Percentiles rank a stretch among this genome's conserved stretches.
These are phyloP conservation scores for Coprinellus aureogranulatus DNA, from an alignment of 768 basidiomycete genomes.

Conservation along the genomic window DNA sequence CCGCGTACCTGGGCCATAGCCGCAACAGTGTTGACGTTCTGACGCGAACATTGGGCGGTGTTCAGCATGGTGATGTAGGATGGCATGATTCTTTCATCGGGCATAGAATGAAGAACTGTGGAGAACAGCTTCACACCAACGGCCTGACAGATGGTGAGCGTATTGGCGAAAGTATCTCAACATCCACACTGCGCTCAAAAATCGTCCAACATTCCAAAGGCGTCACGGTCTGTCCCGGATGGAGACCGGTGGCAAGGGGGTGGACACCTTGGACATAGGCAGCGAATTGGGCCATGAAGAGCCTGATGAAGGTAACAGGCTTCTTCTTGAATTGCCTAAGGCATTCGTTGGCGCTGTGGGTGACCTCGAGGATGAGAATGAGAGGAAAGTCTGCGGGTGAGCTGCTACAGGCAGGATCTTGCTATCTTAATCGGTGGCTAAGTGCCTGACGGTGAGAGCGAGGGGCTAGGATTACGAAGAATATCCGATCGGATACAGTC, in stretches of 20 bases:
- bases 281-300: conserved; percentile 22
- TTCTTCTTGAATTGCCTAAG: conserved; percentile 17
- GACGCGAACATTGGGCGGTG: conserved; percentile 25
- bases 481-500: conserved; percentile 22
- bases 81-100: conserved; percentile 35
- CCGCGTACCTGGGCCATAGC: conserved; percentile 21
- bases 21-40: conserved; percentile 23
- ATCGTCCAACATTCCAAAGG: conserved; percentile 22
- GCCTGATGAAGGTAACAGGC: conserved; percentile 13
- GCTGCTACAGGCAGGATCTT: conserved; percentile 21
- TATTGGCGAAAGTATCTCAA: conserved; percentile 19
- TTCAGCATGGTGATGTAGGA: conserved; percentile 33
- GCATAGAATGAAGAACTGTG: conserved; percentile 34
- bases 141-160: conserved; percentile 18
- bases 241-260: conserved; percentile 22
- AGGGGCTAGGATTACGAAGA: conserved; percentile 26
- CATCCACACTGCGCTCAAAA: conserved; percentile 21
- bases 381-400: conserved; percentile 22
- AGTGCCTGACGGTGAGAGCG: conserved; percentile 19
- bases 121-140: conserved; percentile 33
- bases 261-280: conserved; percentile 22
- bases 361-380: conserved; percentile 17
- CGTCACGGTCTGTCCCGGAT: conserved; percentile 14
- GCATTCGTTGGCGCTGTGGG: conserved; percentile 16
- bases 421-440: conserved; percentile 11